phyloP scores from a whole-genome alignment of 495 filamentous ascomycete species.

The Xylaria curta region DNA sequence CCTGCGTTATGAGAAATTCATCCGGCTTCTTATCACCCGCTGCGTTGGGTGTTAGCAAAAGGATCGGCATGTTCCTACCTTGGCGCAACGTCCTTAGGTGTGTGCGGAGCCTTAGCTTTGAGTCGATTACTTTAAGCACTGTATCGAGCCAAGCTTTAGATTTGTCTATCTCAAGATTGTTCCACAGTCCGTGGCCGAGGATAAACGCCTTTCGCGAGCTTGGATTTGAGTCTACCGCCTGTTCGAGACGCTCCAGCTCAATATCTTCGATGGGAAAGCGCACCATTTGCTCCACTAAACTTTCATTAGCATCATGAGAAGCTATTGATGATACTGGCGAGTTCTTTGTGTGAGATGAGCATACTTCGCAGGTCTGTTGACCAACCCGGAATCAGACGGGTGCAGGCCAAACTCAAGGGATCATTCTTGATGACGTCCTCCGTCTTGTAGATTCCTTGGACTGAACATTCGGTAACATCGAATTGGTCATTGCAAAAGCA shows the following conservation, averaged over 20 bases:
- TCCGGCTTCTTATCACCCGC: conserved; percentile 60
- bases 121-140: conserved; percentile 45
- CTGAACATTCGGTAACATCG: conserved; percentile 58
- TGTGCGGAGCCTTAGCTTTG: conserved; percentile 31
- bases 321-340: background rate
- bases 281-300: conserved; percentile 57
- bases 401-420: conserved; percentile 51
- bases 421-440: conserved; percentile 56
- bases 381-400: conserved; percentile 48
- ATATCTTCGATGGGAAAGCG: conserved; percentile 52
- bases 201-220: conserved; percentile 53
- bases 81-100: conserved; percentile 28
- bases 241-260: conserved; percentile 50
- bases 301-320: conserved; percentile 22
- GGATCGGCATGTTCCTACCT: conserved; percentile 44
- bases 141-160: conserved; percentile 52
- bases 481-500: conserved; percentile 63
- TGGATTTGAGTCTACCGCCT: conserved; percentile 45
- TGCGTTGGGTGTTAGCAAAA: conserved; percentile 60
- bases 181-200: conserved; percentile 61
- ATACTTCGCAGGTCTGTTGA: conserved; percentile 45
- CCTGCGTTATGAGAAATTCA: conserved; percentile 57
- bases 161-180: conserved; percentile 55
- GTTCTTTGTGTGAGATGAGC: background rate
- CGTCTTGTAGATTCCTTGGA: conserved; percentile 60